phyloP scores from a whole-genome alignment of 202 grass and related monocot species.

The Schoenoplectus tabernaemontani region DNA sequence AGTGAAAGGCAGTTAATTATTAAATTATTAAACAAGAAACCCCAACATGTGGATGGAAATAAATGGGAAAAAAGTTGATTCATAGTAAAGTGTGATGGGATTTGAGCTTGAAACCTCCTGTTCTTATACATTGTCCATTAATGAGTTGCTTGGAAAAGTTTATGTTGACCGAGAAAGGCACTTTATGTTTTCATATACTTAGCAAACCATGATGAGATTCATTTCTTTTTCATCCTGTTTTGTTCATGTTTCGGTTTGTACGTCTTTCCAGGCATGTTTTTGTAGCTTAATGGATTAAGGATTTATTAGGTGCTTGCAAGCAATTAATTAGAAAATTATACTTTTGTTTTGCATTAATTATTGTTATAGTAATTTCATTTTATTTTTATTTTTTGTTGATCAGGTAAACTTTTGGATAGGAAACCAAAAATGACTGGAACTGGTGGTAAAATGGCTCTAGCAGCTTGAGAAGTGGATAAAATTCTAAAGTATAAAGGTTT shows the following conservation, averaged over 20 bases:
- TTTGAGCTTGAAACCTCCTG: not conserved
- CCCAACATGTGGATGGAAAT: not conserved
- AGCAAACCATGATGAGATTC: not conserved
- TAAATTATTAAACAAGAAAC: conserved; percentile 7
- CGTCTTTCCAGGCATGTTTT: not conserved
- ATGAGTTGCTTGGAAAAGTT: not conserved
- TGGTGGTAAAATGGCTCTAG: conserved; percentile 25
- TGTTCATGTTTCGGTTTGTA: not conserved
- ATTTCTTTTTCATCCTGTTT: not conserved
- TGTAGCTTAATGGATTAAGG: not conserved
- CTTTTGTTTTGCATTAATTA: conserved; percentile 18
- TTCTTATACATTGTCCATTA: not conserved
- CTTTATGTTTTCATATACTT: conserved; percentile 11
- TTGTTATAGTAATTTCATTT: not conserved
- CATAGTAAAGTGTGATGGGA: not conserved
- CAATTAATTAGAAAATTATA: not conserved
- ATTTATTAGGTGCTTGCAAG: not conserved
- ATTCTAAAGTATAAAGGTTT: not conserved
- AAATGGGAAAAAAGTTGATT: not conserved
- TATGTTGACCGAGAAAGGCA: conserved; percentile 6
- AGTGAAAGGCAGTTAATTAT: not conserved
- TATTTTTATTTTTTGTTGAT: conserved; percentile 6
- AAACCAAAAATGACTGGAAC: conserved; percentile 15
- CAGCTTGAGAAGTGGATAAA: conserved; percentile 18
- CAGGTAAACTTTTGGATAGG: conserved; percentile 35